Percentiles rank a stretch among this genome's conserved stretches.
These are phyloP conservation scores for carrot (Daucus carota) DNA, from an alignment of 129 eudicot genomes.

Conservation along the genomic window DNA sequence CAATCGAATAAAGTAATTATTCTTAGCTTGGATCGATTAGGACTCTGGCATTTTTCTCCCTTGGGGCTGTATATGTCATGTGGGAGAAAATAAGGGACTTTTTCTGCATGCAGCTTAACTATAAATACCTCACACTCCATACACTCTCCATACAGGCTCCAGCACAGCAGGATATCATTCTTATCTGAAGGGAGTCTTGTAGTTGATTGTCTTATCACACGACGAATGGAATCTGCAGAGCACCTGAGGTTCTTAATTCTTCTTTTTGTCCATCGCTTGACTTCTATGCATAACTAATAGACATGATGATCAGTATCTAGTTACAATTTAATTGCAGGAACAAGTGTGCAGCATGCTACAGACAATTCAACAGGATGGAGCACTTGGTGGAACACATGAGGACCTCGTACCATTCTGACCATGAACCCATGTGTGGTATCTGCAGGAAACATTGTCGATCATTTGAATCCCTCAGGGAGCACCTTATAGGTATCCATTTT, in stretches of 20 bases:
- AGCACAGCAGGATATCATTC: background rate
- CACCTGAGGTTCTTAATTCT: background rate
- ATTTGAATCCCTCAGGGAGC: slow-evolving; percentile 62
- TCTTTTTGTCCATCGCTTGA: background rate
- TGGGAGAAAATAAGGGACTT: background rate
- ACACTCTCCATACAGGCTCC: background rate
- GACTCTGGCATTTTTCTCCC: background rate
- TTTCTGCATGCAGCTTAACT: background rate
- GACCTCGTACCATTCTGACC: slow-evolving; percentile 49
- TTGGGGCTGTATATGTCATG: too few species aligned
- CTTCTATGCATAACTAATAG: too few species aligned
- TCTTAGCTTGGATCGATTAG: too few species aligned
- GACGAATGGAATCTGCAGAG: background rate
- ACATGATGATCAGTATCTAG: too few species aligned
- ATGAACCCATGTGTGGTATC: slow-evolving; percentile 64
- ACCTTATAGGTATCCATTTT: slow-evolving; percentile 35
- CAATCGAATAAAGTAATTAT: too few species aligned
- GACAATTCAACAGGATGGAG: slow-evolving; percentile 58
- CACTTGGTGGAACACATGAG: slow-evolving; percentile 68
- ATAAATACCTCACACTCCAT: background rate
- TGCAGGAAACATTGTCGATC: slow-evolving; percentile 68
- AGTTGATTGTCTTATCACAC: background rate
- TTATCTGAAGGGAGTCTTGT: background rate
- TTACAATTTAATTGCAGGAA: slow-evolving; percentile 31
- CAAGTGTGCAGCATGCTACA: slow-evolving; percentile 57